Evolutionary conservation across 768 basidiomycete species (phyloP).

Genomic region (Boletus pseudopeckii): DNA sequence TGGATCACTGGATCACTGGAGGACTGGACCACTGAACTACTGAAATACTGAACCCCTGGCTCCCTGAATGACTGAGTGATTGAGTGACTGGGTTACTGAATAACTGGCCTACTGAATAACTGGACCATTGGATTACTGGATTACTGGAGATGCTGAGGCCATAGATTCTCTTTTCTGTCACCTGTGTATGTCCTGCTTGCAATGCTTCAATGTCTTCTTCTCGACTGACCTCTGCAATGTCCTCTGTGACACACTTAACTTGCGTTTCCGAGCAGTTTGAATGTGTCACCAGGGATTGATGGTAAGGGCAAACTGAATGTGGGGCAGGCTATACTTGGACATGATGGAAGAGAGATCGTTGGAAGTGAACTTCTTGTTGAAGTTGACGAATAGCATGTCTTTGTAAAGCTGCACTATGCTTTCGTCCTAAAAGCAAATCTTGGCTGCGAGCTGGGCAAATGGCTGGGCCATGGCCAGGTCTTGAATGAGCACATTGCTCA

Average conservation of each 20-base stretch:
- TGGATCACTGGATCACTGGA: too few relatives aligned
- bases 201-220: not conserved
- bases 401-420: not conserved
- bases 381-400: not conserved
- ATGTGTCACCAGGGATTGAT: slow-evolving; percentile 3
- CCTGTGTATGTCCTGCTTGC: not conserved
- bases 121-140: too few relatives aligned
- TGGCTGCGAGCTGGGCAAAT: not conserved
- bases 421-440: not conserved
- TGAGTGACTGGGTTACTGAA: too few relatives aligned
- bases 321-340: not conserved
- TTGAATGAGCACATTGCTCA: not conserved
- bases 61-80: too few relatives aligned
- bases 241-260: not conserved
- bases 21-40: too few relatives aligned
- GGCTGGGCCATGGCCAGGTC: not conserved
- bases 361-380: not conserved
- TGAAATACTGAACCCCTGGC: too few relatives aligned
- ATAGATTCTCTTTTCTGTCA: not conserved
- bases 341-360: not conserved
- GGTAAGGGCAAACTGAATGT: not conserved
- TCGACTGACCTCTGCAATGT: not conserved
- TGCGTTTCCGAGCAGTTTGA: not conserved
- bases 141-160: not conserved
- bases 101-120: too few relatives aligned